Percentiles rank a stretch among this genome's conserved stretches.
Evolutionary conservation across 257 asterid genomes (phyloP).

Genomic region (Fraxinus anomala): DNA sequence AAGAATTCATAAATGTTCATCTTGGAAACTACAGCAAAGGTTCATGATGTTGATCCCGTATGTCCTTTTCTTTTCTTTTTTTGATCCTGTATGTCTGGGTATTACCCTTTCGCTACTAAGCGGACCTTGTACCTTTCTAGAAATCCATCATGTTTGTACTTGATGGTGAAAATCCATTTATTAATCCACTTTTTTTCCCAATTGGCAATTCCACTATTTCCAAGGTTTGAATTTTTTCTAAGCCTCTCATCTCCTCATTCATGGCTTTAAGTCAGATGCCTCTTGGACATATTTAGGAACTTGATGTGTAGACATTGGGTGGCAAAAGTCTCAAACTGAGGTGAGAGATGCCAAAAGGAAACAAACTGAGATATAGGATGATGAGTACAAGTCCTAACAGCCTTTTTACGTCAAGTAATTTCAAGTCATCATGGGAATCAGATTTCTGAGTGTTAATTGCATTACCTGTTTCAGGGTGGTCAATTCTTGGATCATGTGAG

Average conservation of each 20-base stretch:
- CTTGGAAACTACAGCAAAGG: too few species aligned
- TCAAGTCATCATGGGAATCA: background rate
- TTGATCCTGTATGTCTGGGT: background rate
- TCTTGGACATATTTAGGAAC: background rate
- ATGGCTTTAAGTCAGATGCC: background rate
- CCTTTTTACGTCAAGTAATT: background rate
- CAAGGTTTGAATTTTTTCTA: background rate
- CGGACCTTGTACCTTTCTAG: background rate
- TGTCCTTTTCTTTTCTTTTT: too few species aligned
- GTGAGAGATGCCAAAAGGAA: background rate
- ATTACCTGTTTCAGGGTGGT: background rate
- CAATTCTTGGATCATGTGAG: background rate
- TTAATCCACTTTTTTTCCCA: background rate
- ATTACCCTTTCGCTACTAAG: background rate
- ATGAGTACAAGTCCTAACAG: background rate
- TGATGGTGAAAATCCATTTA: background rate
- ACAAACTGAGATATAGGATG: too few species aligned
- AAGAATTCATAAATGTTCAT: background rate
- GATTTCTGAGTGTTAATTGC: background rate
- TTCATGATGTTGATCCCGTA: background rate
- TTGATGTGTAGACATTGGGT: background rate
- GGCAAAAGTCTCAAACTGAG: background rate
- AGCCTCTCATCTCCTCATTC: background rate
- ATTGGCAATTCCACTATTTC: too few species aligned
- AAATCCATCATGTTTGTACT: background rate